Evolutionary conservation across 1,139 yeast species (phyloP), one percentile per base, ranked within the genome.

Genomic region (Diutina scorzettiae): DNA sequence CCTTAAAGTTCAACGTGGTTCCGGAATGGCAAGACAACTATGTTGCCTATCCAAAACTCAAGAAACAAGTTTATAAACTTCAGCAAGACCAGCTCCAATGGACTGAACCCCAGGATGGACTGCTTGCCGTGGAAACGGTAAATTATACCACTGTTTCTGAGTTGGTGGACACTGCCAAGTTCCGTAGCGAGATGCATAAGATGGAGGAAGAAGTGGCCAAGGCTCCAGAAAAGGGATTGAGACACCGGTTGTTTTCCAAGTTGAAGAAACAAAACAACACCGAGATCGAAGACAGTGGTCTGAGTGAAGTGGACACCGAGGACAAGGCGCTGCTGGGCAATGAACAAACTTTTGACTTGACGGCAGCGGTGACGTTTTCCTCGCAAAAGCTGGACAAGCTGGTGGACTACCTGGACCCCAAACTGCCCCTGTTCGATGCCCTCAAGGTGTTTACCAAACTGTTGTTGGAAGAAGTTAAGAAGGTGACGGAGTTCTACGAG

Each of bases 21-120:
- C 89, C 91, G 4, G 91, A 81, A 53, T 81, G 91, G 89, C 70
- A 79, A 43, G 76, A 81, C 44, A 60, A 69, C 47, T 81, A 81
- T 54, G 66, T 81, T 47, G 78, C 78, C 55, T 81, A 81, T 56
- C 75, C 81, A 4, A 67, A 71, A 8, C 65, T 81, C 41, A 81
- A 81, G 54, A 78, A 77, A 55, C 63, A 69, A 20, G 73, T 80
- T 37, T 81, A 80, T 53, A 52, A 54, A 49, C 59, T 66, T 42
- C 71, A 66, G 46, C 66, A 65, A 46, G 64, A 62, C 42, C 70
- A 65, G 47, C 49, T 63, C 39, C 44, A 47, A 19, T 46, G 46
- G 36, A 47, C 31, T 19, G 45, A 46, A 32, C 59, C 62, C 17
- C 52, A 52, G 30, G 62, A 60, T 44, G 64, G 63, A 4, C 51